These are phyloP conservation scores for Lolium multiflorum DNA, from an alignment of 176 grass and related monocot genomes.

Conservation along the genomic window DNA sequence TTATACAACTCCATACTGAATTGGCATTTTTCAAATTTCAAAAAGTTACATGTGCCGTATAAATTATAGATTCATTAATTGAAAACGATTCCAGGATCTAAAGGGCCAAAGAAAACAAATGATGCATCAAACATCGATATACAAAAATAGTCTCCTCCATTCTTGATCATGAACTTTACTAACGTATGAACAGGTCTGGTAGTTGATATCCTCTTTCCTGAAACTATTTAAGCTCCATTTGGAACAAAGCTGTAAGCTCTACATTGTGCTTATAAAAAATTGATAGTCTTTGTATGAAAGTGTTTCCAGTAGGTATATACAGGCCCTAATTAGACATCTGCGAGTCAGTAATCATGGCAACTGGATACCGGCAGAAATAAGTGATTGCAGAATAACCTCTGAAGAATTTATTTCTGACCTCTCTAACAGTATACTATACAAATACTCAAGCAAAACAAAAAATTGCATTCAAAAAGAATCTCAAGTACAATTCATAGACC, in stretches of 20 bases:
- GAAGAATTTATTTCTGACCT: conserved; percentile 4
- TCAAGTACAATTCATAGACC: neutral
- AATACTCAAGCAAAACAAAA: conserved; percentile 22
- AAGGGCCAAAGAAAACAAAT: neutral
- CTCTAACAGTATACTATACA: conserved; percentile 22
- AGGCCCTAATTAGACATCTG: neutral
- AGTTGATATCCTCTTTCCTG: neutral
- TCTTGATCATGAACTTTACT: neutral
- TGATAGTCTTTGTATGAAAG: neutral
- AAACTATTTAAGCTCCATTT: neutral
- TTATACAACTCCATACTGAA: neutral
- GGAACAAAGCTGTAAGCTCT: neutral
- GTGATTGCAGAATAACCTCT: neutral
- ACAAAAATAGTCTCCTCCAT: neutral
- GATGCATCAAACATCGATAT: neutral
- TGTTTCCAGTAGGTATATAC: neutral
- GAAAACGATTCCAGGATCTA: neutral
- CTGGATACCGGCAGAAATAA: neutral
- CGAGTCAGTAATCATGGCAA: neutral
- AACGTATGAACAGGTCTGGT: neutral
- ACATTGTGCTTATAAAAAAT: neutral
- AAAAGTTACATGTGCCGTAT: neutral
- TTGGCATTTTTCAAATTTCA: neutral
- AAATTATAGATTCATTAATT: neutral
- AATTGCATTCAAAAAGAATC: conserved; percentile 7